These are phyloP conservation scores for Fagus sylvatica DNA, from an alignment of 306 rosid genomes.

Conservation along the genomic window DNA sequence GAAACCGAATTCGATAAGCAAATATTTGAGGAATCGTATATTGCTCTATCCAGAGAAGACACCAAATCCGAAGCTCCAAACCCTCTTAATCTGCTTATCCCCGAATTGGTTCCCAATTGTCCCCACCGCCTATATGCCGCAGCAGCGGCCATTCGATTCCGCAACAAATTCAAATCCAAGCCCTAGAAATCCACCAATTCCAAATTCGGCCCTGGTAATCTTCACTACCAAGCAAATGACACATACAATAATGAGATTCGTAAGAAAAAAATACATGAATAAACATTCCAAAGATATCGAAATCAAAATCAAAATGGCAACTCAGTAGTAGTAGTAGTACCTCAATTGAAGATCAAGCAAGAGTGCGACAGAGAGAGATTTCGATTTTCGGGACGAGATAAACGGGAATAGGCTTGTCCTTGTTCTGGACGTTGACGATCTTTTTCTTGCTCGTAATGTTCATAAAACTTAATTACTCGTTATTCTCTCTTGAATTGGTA, in stretches of 20 bases:
- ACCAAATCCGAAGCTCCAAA: slow-evolving; percentile 37
- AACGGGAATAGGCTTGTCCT: neutral
- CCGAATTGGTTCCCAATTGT: slow-evolving; percentile 36
- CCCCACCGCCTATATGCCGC: slow-evolving; percentile 61
- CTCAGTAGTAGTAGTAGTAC: neutral
- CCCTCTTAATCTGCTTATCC: slow-evolving; percentile 40
- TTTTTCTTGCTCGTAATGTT: neutral
- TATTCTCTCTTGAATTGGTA: neutral
- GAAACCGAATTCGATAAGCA: slow-evolving; percentile 23
- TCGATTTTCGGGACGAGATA: neutral
- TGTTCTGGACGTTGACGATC: neutral
- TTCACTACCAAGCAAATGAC: slow-evolving; percentile 16
- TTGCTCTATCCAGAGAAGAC: slow-evolving; percentile 28
- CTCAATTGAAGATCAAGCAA: slow-evolving; percentile 4
- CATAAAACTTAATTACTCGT: neutral
- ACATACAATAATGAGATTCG: neutral
- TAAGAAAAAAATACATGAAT: neutral
- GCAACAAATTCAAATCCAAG: slow-evolving; percentile 12
- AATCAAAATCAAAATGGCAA: neutral
- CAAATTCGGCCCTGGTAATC: slow-evolving; percentile 8
- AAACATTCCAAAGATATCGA: neutral
- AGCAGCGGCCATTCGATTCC: slow-evolving; percentile 65
- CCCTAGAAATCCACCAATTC: slow-evolving; percentile 15
- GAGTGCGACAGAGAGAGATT: neutral
- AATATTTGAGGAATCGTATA: slow-evolving; percentile 28